Percentiles rank a stretch among this genome's conserved stretches.
Evolutionary conservation across 2,329 filamentous ascomycete genomes (phyloP).

Genomic region (Cladosporium sp.): DNA sequence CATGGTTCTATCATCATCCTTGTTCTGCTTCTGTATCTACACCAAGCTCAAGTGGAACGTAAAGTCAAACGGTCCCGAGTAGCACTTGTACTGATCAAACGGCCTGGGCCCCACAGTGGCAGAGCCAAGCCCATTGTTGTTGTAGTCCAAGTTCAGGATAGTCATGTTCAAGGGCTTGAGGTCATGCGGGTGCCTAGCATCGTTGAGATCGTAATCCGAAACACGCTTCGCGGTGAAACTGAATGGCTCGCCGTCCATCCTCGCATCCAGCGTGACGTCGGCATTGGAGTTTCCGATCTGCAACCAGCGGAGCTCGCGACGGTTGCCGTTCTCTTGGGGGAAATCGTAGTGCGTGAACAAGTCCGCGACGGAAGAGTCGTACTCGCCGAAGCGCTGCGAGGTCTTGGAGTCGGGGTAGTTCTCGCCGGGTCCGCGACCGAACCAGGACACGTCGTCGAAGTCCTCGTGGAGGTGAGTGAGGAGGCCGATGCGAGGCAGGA

Average conservation of each 20-base stretch:
- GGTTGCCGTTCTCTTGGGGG: conserved; percentile 64
- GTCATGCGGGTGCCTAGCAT: conserved; percentile 17
- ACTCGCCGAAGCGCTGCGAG: conserved; percentile 52
- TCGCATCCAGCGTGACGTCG: conserved; percentile 6
- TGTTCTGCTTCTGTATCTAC: not conserved
- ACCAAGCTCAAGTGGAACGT: conserved; percentile 4
- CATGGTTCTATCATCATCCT: no score
- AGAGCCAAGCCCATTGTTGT: conserved; percentile 60
- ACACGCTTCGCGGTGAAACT: conserved; percentile 17
- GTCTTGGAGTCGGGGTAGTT: conserved; percentile 62
- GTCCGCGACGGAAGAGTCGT: conserved; percentile 40
- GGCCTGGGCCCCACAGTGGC: conserved; percentile 58
- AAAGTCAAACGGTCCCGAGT: conserved; percentile 10
- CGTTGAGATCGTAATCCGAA: conserved; percentile 14
- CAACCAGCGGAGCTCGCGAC: conserved; percentile 49
- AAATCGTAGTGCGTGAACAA: conserved; percentile 60
- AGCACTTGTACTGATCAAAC: conserved; percentile 32
- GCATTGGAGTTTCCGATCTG: conserved; percentile 23
- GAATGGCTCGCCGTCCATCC: conserved; percentile 14
- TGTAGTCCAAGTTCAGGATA: conserved; percentile 56
- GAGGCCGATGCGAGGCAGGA: conserved; percentile 59
- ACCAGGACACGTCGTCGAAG: conserved; percentile 52
- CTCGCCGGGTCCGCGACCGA: conserved; percentile 60
- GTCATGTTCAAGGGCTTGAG: conserved; percentile 49
- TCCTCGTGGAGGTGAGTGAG: conserved; percentile 47